Conservation (phyloP, 306 rosid genomes). For the Pyrus pyrifolia region DNA sequence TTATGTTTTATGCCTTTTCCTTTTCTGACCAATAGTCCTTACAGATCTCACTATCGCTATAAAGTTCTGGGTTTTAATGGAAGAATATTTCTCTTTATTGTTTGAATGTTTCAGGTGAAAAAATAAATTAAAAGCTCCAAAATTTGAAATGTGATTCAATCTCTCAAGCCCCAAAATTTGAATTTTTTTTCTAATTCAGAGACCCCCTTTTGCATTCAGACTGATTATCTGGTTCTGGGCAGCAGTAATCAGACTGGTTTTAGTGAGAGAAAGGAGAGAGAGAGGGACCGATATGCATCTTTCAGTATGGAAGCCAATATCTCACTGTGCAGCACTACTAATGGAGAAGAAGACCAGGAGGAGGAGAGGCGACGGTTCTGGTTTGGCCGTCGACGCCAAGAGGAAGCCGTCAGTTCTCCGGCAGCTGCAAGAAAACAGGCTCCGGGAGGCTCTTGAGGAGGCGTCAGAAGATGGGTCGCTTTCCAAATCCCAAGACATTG, state of each 20-base stretch:
- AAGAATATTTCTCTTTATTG: slow-evolving; percentile 19
- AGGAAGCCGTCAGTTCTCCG: slow-evolving; percentile 67
- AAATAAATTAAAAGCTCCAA: slow-evolving; percentile 26
- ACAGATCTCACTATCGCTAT: slow-evolving; percentile 11
- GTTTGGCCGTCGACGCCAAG: slow-evolving; percentile 31
- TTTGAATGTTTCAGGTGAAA: slow-evolving; percentile 23
- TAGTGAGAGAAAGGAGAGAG: not conserved
- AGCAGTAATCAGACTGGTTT: slow-evolving; percentile 1
- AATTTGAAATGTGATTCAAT: slow-evolving; percentile 24
- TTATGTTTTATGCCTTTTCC: slow-evolving; percentile 13
- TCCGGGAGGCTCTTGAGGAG: slow-evolving; percentile 94
- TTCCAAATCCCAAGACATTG: slow-evolving; percentile 69
- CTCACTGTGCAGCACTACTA: slow-evolving; percentile 85
- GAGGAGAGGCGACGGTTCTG: slow-evolving; percentile 46
- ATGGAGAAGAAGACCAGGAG: slow-evolving; percentile 82
- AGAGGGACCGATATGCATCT: slow-evolving; percentile 62
- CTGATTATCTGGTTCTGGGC: not conserved
- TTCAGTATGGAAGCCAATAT: slow-evolving; percentile 93
- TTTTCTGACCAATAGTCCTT: slow-evolving; percentile 19
- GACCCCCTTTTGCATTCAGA: slow-evolving; percentile 26
- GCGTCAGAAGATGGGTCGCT: slow-evolving; percentile 95
- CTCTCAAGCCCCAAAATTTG: slow-evolving; percentile 14
- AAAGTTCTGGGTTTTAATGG: slow-evolving; percentile 31
- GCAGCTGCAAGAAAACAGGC: slow-evolving; percentile 81
- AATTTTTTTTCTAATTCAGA: slow-evolving; percentile 11